phyloP scores from a whole-genome alignment of 768 basidiomycete genomes.

The Boletus rubroflammeus region DNA sequence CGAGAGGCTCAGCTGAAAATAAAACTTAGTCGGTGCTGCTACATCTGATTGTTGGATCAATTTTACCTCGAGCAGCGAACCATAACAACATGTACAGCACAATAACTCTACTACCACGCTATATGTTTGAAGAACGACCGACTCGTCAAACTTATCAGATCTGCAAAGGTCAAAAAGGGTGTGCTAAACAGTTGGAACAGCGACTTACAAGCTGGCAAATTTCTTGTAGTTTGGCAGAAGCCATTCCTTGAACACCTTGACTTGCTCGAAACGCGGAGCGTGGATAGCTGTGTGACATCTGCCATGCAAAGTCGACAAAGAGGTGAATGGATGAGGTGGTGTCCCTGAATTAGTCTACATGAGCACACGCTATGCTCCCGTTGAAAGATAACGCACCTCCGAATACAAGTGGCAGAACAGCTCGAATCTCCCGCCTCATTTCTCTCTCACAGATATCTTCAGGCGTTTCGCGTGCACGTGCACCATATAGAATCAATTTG shows the following conservation, averaged over 20 bases:
- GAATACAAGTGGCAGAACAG: constrained; percentile 64
- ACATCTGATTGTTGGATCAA: not conserved
- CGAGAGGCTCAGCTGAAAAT: constrained; percentile 47
- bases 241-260: constrained; percentile 68
- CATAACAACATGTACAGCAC: constrained; percentile 59
- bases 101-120: constrained; percentile 57
- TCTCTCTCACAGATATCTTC: constrained; percentile 69
- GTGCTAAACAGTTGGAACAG: not conserved
- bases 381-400: constrained; percentile 40
- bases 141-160: constrained; percentile 32
- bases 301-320: constrained; percentile 38
- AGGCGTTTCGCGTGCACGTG: constrained; percentile 61
- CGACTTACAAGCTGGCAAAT: constrained; percentile 45
- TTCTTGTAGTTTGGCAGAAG: constrained; percentile 66
- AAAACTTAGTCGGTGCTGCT: not conserved
- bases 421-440: constrained; percentile 67
- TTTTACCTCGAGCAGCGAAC: constrained; percentile 64
- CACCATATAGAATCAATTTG: constrained; percentile 65
- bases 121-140: constrained; percentile 49
- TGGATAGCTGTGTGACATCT: constrained; percentile 46
- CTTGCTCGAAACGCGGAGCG: constrained; percentile 72
- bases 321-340: constrained; percentile 23
- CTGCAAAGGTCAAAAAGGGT: constrained; percentile 8
- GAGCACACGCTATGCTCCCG: not conserved
- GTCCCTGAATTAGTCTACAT: constrained; percentile 32